Evolutionary conservation across 306 rosid species (phyloP).

Genomic region (Acacia melanoxylon): DNA sequence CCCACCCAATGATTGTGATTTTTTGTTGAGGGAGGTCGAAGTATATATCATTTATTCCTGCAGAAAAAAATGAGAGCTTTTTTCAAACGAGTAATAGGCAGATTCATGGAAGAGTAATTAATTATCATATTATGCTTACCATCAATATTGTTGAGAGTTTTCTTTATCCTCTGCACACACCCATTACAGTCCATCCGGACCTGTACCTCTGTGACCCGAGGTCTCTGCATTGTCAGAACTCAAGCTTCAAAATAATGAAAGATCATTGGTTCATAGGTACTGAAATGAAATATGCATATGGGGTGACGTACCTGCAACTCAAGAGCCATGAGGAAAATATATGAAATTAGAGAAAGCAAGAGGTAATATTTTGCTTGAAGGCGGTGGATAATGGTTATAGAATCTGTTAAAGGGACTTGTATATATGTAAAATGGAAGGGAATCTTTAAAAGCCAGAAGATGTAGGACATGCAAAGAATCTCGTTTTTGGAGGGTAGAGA

Average conservation of each 20-base stretch:
- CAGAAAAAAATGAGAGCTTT: not conserved
- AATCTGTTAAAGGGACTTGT: conserved; percentile 45
- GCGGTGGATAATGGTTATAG: conserved; percentile 43
- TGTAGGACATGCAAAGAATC: conserved; percentile 78
- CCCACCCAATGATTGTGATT: conserved; percentile 74
- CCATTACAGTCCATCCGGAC: conserved; percentile 85
- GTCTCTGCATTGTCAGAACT: conserved; percentile 52
- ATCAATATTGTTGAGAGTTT: conserved; percentile 59
- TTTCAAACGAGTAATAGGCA: not conserved
- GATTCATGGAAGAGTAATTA: not conserved
- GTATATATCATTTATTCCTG: conserved; percentile 74
- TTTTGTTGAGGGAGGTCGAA: conserved; percentile 75
- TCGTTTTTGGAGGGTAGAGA: conserved; percentile 19
- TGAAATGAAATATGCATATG: not conserved
- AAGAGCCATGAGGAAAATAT: conserved; percentile 46
- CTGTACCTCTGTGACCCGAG: conserved; percentile 65
- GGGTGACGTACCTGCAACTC: conserved; percentile 59
- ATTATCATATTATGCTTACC: conserved; percentile 43
- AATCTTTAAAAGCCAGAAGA: conserved; percentile 53
- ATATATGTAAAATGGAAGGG: conserved; percentile 45
- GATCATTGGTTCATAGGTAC: not conserved
- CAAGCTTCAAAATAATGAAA: conserved; percentile 7
- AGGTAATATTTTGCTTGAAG: not conserved
- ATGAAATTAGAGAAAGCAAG: conserved; percentile 28
- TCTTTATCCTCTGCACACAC: conserved; percentile 81